Evolutionary conservation across 257 asterid species (phyloP), one percentile per base, ranked within the genome.

Genomic region (Leonotis leonurus): DNA sequence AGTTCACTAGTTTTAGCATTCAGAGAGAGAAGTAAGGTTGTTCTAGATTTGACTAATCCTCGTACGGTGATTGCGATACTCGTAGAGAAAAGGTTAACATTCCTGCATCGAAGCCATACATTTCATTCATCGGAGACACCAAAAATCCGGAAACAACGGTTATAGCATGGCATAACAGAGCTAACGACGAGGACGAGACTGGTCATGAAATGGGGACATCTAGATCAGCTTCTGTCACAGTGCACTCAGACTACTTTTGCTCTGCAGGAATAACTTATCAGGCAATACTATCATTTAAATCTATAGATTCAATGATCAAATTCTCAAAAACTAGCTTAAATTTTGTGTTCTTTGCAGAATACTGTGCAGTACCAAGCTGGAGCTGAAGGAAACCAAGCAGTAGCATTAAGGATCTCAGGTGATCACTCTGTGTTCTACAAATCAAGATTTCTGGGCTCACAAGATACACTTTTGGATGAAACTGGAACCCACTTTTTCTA

Each of bases 381-480:
- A 45, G 67, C 4, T 0, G 0, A 61, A 1, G 80, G 87, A 22
- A 72, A 65, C 76, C 95, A 87, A 70, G 97, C 89, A 1, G 93
- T 85, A 25, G 96, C 95, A 0, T 61, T 85, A 48, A 74, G 86
- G 49, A 64, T 81, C 57, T 21, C 71, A 0, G 86, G 90, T 0
- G 84, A 85, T 33, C 82, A 63, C 40, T 74, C 92, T n/a, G 46
- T 80, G 83, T 77, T 90, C 8, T 75, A 87, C 74, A 81, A 37
- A 44, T 78, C 69, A 11, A 60, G 85, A 14, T 75, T 87, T 36
- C 58, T 87, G 36, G 97, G 97, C 20, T 69, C 85, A 41, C 96
- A 90, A 48, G 95, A 90, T 16, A 81, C 97, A 0, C 88, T 90
- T 1, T 70, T 81, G n/a, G 97, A 90, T 46, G 83, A 81, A 8